phyloP scores from a whole-genome alignment of 805 yeast genomes.

The Kazachstania psychrophila region DNA sequence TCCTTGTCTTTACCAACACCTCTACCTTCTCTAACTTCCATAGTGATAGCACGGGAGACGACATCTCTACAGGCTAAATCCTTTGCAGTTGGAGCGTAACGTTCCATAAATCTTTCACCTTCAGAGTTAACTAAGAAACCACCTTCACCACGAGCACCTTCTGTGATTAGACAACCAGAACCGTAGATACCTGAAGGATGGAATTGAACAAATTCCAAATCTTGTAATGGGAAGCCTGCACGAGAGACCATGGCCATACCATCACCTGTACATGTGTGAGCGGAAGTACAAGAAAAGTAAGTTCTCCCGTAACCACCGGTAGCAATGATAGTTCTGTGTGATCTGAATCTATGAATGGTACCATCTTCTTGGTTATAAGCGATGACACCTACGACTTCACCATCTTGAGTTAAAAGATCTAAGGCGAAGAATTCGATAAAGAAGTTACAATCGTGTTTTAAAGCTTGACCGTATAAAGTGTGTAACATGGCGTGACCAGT shows the following conservation, averaged over 20 bases:
- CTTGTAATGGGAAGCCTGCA: constrained; percentile 97
- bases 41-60: constrained; percentile 94
- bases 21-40: constrained; percentile 98
- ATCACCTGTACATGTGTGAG: constrained; percentile 99
- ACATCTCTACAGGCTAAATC: constrained; percentile 98
- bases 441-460: constrained; percentile 94
- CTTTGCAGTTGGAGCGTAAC: constrained; percentile 98
- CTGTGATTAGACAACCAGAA: constrained; percentile 96
- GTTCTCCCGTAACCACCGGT: constrained; percentile 99
- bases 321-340: constrained; percentile 93
- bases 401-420: constrained; percentile 90
- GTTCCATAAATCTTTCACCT: constrained; percentile 99
- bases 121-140: constrained; percentile 91
- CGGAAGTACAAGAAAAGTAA: constrained; percentile 97
- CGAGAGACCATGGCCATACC: constrained; percentile 97
- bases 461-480: constrained; percentile 90
- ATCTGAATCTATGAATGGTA: constrained; percentile 93
- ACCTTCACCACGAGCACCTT: constrained; percentile 99
- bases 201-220: constrained; percentile 95
- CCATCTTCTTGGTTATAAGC: constrained; percentile 99
- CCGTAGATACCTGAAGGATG: constrained; percentile 99
- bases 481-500: constrained; percentile 97
- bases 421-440: constrained; percentile 95
- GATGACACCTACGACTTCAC: constrained; percentile 91
- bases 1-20: constrained; percentile 97